Base-by-base conservation (phyloP, 805 yeast genomes). In the Hanseniaspora jakobsenii region DNA sequence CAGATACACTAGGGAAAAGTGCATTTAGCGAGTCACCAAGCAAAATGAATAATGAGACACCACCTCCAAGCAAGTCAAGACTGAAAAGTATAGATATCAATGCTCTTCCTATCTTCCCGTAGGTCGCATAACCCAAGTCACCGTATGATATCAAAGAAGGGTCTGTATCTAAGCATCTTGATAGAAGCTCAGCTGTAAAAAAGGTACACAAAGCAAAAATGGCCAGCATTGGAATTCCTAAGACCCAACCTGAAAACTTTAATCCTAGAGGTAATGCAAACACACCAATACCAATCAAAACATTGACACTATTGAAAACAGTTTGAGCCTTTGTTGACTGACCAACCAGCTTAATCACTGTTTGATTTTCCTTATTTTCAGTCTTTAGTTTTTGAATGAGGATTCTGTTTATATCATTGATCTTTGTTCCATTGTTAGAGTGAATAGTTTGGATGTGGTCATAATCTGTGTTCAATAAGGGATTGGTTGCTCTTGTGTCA, bases 11-110 rank as follows among this genome's bases (percentile, higher is more conserved):
- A 1, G 82, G 82, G 50, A 73, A 67, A 31, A 82, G 62, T 0
- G 87, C 84, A 61, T 74, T 73, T 44, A 86, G 67, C 1, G 94
- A 82, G 61, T 86, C 95, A 17, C 93, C 85, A 60, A 86, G 84
- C 19, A 86, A 66, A 18, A 86, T 83, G 38, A 82, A 73, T 49
- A 86, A 66, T 0, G 94, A 73, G 9, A 86, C 87, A 14, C 94
- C 87, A 35, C 81, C 78, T 2, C 89, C 94, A 47, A 81, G 52
- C 35, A 86, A 66, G 54, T 86, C 95, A 32, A 82, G 52, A 1
- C 89, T 78, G 56, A 86, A 85, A 12, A 85, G 55, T 12, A 77
- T 52, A 2, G 94, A 81, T 26, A 86, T 81, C 28, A 80, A 58
- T 3, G 82, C 66, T 53, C 94, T 72, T 2, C 91, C 94, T 26